Evolutionary conservation across 345 rosid species (phyloP).

Genomic region (Draba incana): DNA sequence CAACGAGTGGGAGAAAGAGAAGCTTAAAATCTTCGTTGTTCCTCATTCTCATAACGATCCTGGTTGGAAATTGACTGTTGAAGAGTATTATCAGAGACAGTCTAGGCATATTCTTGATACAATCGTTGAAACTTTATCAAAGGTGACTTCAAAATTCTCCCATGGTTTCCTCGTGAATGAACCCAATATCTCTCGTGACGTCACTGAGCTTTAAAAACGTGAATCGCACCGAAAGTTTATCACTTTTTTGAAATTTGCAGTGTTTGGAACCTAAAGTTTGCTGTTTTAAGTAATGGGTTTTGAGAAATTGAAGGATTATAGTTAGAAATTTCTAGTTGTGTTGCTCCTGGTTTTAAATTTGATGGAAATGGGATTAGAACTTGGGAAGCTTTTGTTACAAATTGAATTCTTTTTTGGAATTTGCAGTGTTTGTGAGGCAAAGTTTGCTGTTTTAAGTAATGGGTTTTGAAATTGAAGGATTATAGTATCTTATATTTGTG

Average conservation of each 20-base stretch:
- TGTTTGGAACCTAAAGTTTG: conserved; percentile 6
- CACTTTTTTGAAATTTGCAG: not conserved
- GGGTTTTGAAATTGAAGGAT: too few species aligned
- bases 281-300: not conserved
- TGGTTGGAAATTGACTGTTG: conserved; percentile 96
- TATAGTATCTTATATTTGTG: not conserved
- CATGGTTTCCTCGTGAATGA: conserved; percentile 27
- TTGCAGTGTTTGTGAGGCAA: not conserved
- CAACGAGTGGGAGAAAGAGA: conserved; percentile 87
- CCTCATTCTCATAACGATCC: conserved; percentile 99
- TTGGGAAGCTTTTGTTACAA: not conserved
- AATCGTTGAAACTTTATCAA: conserved; percentile 77
- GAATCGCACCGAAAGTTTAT: not conserved
- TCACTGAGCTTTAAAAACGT: conserved; percentile 24
- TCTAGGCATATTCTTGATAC: conserved; percentile 85
- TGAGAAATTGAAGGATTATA: not conserved
- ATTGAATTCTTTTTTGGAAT: not conserved
- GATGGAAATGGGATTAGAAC: too few species aligned
- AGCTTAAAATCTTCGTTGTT: conserved; percentile 80
- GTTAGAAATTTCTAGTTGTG: too few species aligned
- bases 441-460: not conserved
- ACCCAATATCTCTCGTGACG: conserved; percentile 18
- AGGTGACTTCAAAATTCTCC: conserved; percentile 49
- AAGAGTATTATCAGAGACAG: conserved; percentile 89
- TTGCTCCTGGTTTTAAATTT: not conserved